Conservation (phyloP, 164 flowering plant genomes). For the Platanus orientalis region DNA sequence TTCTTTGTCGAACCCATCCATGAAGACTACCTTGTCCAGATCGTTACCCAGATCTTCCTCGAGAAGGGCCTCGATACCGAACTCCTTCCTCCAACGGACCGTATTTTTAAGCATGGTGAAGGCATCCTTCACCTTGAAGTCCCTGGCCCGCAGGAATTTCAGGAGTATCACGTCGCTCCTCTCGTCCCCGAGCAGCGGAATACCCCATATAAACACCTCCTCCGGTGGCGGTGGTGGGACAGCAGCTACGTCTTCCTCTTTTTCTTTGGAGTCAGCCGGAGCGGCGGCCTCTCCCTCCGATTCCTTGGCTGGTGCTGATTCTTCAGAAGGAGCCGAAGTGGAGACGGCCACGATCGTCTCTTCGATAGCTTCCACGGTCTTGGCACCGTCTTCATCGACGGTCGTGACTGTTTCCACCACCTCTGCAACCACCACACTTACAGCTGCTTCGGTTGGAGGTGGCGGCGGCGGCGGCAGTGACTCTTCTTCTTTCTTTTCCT, state of each 20-base stretch:
- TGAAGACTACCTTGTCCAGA: constrained; percentile 70
- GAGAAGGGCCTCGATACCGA: constrained; percentile 57
- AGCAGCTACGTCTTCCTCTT: constrained; percentile 8
- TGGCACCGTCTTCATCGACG: constrained; percentile 59
- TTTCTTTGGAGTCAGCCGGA: constrained; percentile 19
- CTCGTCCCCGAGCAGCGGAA: constrained; percentile 69
- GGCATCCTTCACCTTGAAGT: constrained; percentile 84
- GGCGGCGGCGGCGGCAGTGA: not conserved
- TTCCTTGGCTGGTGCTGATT: constrained; percentile 4
- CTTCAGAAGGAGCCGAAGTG: constrained; percentile 5
- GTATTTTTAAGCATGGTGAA: constrained; percentile 76
- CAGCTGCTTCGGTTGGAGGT: constrained; percentile 6
- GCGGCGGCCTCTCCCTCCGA: constrained; percentile 13
- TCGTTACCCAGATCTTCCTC: constrained; percentile 62
- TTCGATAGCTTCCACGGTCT: constrained; percentile 69
- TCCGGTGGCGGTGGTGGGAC: constrained; percentile 40
- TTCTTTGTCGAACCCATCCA: constrained; percentile 65
- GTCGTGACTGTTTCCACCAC: constrained; percentile 21
- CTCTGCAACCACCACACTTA: constrained; percentile 13
- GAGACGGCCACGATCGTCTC: constrained; percentile 54
- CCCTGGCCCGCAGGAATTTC: constrained; percentile 86
- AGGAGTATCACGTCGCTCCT: constrained; percentile 65
- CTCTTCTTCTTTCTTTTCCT: not conserved
- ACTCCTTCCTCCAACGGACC: constrained; percentile 78
- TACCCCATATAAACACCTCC: constrained; percentile 74